These are phyloP conservation scores for Didymella pinodella DNA, from an alignment of 2,329 filamentous ascomycete genomes.

Conservation along the genomic window DNA sequence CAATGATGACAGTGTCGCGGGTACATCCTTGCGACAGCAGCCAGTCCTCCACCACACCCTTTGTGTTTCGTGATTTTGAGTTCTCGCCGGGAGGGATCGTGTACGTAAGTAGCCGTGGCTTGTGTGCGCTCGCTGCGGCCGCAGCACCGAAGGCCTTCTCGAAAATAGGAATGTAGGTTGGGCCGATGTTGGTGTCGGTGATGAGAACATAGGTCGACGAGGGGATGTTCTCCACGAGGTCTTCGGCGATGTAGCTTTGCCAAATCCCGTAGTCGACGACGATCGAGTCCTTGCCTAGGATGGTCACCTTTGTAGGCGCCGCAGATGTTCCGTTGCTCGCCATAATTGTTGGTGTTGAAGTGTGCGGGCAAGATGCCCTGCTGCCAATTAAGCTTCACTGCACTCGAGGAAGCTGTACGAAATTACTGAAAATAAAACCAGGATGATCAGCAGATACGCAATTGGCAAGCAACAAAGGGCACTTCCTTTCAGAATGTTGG, in stretches of 20 bases:
- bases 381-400: conserved; percentile 10
- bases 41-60: conserved; percentile 97
- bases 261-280: conserved; percentile 91
- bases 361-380: conserved; percentile 18
- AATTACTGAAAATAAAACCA: background rate
- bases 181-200: conserved; percentile 90
- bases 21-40: conserved; percentile 92
- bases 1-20: conserved; percentile 92
- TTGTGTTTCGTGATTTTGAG: conserved; percentile 91
- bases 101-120: conserved; percentile 80
- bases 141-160: conserved; percentile 67
- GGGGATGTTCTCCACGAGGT: conserved; percentile 77
- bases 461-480: conserved; percentile 5
- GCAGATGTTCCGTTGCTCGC: conserved; percentile 38
- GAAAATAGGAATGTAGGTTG: conserved; percentile 83
- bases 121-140: conserved; percentile 41
- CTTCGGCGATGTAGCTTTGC: conserved; percentile 79
- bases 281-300: conserved; percentile 89
- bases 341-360: conserved; percentile 32
- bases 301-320: conserved; percentile 71
- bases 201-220: conserved; percentile 96
- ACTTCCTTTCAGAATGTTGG: conserved; percentile 3
- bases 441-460: background rate
- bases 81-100: conserved; percentile 92
- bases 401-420: background rate